These are phyloP conservation scores for Cryptococcus neoformans DNA, from an alignment of 1,284 basidiomycete species.

Conservation along the genomic window DNA sequence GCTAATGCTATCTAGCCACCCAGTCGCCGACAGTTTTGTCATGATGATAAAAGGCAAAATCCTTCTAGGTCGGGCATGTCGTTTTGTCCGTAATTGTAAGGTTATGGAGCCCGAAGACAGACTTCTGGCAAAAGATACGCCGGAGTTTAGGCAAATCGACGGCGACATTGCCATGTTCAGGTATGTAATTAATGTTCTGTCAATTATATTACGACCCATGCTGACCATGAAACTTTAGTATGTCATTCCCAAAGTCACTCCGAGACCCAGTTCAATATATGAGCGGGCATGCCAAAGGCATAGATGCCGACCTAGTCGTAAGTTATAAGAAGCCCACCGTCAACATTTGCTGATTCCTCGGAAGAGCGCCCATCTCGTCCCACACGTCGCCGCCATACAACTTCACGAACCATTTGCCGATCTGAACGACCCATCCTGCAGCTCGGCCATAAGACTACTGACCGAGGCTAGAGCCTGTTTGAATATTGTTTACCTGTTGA, in stretches of 20 bases:
- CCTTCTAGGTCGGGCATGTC: slow-evolving; percentile 28
- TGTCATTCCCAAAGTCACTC: slow-evolving; percentile 27
- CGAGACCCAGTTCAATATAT: slow-evolving; percentile 34
- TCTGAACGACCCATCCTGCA: slow-evolving; percentile 21
- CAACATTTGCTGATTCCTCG: not conserved
- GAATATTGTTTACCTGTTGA: slow-evolving; percentile 28
- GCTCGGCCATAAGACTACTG: slow-evolving; percentile 24
- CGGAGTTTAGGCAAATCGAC: slow-evolving; percentile 30
- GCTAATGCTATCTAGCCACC: slow-evolving; percentile 23
- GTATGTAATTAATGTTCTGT: slow-evolving; percentile 6
- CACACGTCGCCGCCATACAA: slow-evolving; percentile 33
- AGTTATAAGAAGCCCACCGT: slow-evolving; percentile 6
- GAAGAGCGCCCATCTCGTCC: slow-evolving; percentile 31
- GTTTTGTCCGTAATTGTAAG: slow-evolving; percentile 22
- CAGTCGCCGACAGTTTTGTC: slow-evolving; percentile 34
- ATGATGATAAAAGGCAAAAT: slow-evolving; percentile 34
- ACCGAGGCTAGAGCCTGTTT: slow-evolving; percentile 28
- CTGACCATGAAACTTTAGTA: slow-evolving; percentile 5
- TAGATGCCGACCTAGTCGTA: slow-evolving; percentile 37
- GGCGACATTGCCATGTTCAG: slow-evolving; percentile 24
- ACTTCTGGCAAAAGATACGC: slow-evolving; percentile 7
- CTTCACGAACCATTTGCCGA: slow-evolving; percentile 43
- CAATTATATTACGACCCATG: too few species aligned
- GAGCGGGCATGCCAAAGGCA: slow-evolving; percentile 20
- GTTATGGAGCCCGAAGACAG: slow-evolving; percentile 10